Percentiles rank a stretch among this genome's conserved stretches.
Evolutionary conservation across 2,329 filamentous ascomycete species (phyloP).

Genomic region (Chaetomiaceae sp.): DNA sequence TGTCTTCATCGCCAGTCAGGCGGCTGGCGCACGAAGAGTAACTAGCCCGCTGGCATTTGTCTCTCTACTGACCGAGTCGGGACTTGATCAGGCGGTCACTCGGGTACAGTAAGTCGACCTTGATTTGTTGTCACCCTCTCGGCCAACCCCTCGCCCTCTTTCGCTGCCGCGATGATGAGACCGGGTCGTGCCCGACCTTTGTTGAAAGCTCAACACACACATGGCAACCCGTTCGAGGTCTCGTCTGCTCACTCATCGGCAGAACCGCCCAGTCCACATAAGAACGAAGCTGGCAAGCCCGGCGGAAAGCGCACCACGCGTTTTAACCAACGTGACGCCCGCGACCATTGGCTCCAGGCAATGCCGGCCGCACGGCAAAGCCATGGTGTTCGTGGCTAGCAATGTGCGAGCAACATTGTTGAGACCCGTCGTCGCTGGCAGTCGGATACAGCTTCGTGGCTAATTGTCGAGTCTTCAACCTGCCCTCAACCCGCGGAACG

Average conservation of each 20-base stretch:
- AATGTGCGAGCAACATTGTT: conserved; percentile 16
- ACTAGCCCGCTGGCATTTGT: background rate
- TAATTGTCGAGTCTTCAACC: background rate
- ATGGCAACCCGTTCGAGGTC: no score
- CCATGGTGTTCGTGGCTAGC: conserved; percentile 16
- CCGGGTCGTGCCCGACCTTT: background rate
- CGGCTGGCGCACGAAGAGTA: background rate
- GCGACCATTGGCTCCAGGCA: background rate
- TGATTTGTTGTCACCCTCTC: no score
- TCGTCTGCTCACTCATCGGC: background rate
- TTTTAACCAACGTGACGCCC: background rate
- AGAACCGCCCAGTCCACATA: background rate
- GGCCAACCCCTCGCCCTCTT: no score
- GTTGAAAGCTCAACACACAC: no score
- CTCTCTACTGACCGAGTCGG: no score
- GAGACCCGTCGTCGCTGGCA: background rate
- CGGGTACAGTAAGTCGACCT: no score
- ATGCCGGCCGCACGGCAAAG: background rate
- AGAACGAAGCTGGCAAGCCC: background rate
- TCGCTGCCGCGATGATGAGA: no score
- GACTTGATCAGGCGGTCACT: no score
- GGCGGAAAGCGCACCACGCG: no score
- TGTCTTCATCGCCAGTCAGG: background rate
- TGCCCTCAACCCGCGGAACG: background rate
- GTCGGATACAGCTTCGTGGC: background rate